A percentile compares a stretch with the other conserved stretches of the same genome.
Conservation (phyloP, 192 early-diverging fungal species). For the Endogone sp. region DNA sequence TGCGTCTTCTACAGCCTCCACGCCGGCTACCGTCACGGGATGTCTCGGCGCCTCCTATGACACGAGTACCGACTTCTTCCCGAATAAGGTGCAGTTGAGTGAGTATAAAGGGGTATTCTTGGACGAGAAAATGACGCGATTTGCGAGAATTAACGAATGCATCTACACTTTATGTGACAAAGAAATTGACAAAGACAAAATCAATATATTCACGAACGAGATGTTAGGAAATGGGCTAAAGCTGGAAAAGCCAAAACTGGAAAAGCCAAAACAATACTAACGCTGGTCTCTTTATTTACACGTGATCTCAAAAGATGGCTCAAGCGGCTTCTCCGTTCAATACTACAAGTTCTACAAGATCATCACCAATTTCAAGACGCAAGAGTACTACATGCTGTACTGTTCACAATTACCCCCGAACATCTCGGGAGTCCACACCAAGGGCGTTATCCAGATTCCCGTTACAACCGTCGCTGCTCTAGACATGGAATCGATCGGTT, state of each 20-base stretch:
- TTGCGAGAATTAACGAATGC: not conserved
- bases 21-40: not conserved
- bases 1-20: not conserved
- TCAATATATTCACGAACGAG: not conserved
- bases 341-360: conserved; percentile 28
- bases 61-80: not conserved
- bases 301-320: not conserved
- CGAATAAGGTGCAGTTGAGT: not conserved
- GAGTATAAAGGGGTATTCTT: no score
- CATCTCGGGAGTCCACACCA: conserved; percentile 1
- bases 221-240: no score
- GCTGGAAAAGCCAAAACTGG: no score
- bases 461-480: conserved; percentile 20
- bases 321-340: conserved; percentile 17
- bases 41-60: not conserved
- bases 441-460: conserved; percentile 32
- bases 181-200: no score
- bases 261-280: no score
- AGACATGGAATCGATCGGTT: conserved; percentile 33
- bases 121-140: no score
- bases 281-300: not conserved
- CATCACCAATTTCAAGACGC: conserved; percentile 20
- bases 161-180: no score
- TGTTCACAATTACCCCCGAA: conserved; percentile 19
- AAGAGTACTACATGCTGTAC: conserved; percentile 37